A percentile compares a stretch with the other conserved stretches of the same genome.
phyloP scores from a whole-genome alignment of 78 protist species.

The Chrysochromulina parva region DNA sequence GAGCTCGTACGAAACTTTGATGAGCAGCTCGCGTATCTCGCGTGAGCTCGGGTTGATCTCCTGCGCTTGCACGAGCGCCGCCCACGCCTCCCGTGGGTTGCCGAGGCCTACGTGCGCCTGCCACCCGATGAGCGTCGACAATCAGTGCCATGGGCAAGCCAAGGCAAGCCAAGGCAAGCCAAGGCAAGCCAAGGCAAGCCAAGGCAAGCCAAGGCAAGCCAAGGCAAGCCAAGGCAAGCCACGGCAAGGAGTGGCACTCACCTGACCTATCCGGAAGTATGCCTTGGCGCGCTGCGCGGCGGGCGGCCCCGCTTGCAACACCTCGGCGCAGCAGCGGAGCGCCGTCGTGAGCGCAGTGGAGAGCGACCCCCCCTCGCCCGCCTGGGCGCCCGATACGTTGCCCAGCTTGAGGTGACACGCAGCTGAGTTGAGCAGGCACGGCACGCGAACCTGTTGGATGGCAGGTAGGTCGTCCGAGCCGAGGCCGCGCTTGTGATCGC shows the following conservation, averaged over 20 bases:
- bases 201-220: too few species aligned
- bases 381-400: neutral
- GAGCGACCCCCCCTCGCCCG: neutral
- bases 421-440: neutral
- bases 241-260: too few species aligned
- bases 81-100: constrained; percentile 7
- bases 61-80: neutral
- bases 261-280: neutral
- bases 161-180: too few species aligned
- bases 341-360: neutral
- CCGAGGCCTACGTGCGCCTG: constrained; percentile 18
- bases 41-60: neutral
- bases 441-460: neutral
- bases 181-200: too few species aligned
- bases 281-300: constrained; percentile 9
- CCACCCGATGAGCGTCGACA: neutral
- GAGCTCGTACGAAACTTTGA: neutral
- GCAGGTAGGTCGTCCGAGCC: neutral
- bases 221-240: too few species aligned
- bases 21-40: neutral
- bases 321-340: neutral
- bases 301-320: neutral
- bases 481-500: neutral
- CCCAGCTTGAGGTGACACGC: neutral
- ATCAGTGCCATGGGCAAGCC: too few species aligned